Base-by-base conservation (phyloP, 768 basidiomycete genomes). In the Boletus vinaceobasis region DNA sequence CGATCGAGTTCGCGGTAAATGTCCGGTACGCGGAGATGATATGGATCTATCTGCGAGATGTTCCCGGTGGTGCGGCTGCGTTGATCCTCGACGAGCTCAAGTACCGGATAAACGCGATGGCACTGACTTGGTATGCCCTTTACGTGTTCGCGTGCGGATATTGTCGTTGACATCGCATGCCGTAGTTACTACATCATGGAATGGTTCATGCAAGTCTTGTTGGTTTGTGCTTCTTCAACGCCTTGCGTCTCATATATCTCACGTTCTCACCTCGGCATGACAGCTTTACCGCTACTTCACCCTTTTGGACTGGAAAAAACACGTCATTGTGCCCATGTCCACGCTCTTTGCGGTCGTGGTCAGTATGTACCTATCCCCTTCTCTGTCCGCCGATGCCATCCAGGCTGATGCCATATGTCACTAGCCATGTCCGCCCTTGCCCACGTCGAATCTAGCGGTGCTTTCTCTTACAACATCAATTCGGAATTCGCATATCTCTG, bases 41-140 rank as follows among this genome's bases (percentile, higher is more conserved):
- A n/a, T 75, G 55, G 59, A 70, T 71, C 21, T 67, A 73, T 36
- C 7, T 66, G 35, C 68, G 71, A 13, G 53, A 57, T 33, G 19
- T 50, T 7, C 35, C 53, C 0, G 59, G 58, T 39, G 59, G 58
- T 4, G 48, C 61, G 5, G 60, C 55, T 13, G 60, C 59, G 37
- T 57, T 37, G 47, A 56, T 61, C 35, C 45, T 52, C 7, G 36
- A 48, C 4, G 60, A 63, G 39, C 43, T 64, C 23, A 29, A 55
- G 31, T 52, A 54, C 40, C 45, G 48, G 31, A 36, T 72, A 9
- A 68, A 70, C 36, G 17, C 61, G 26, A 13, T 66, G 54, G 59
- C 58, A 1, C 42, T 60, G 47, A 38, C 59, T 37, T 58, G 59
- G 58, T 69, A 56, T 17, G 61, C 55, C 7, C 35, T 27, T 33